Percentiles rank a stretch among this genome's conserved stretches.
Evolutionary conservation across 2,329 filamentous ascomycete genomes (phyloP).

Genomic region (Xylariales sp.): DNA sequence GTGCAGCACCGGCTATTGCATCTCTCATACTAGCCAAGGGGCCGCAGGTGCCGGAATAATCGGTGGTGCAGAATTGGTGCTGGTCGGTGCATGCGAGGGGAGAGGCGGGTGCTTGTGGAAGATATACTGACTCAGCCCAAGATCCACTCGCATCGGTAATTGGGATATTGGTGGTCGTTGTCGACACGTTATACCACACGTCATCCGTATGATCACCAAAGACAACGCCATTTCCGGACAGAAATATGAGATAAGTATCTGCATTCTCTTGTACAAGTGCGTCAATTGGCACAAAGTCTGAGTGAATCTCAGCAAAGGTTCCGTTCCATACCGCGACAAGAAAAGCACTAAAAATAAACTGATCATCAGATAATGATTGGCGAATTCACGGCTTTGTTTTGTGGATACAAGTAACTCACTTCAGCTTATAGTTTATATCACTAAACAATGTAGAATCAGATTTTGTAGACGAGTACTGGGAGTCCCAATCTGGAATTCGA

Average conservation of each 20-base stretch:
- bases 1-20: conserved; percentile 19
- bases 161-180: not conserved
- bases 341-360: not conserved
- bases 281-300: conserved; percentile 12
- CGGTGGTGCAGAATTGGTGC: conserved; percentile 24
- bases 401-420: not conserved
- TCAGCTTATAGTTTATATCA: not conserved
- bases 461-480: not conserved
- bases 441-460: not conserved
- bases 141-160: not conserved
- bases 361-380: not conserved
- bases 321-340: not conserved
- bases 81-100: conserved; percentile 31
- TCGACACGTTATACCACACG: conserved; percentile 19
- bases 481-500: not conserved
- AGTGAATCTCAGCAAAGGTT: not conserved
- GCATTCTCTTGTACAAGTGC: conserved; percentile 2
- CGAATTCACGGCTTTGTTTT: not conserved
- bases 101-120: conserved; percentile 27
- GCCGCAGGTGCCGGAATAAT: conserved; percentile 18
- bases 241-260: conserved; percentile 11
- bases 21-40: conserved; percentile 33
- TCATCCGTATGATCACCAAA: not conserved
- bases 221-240: conserved; percentile 20
- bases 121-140: not conserved